A percentile compares a stretch with the other conserved stretches of the same genome.
phyloP scores from a whole-genome alignment of 331 rosid genomes.

The Malus hybrid region DNA sequence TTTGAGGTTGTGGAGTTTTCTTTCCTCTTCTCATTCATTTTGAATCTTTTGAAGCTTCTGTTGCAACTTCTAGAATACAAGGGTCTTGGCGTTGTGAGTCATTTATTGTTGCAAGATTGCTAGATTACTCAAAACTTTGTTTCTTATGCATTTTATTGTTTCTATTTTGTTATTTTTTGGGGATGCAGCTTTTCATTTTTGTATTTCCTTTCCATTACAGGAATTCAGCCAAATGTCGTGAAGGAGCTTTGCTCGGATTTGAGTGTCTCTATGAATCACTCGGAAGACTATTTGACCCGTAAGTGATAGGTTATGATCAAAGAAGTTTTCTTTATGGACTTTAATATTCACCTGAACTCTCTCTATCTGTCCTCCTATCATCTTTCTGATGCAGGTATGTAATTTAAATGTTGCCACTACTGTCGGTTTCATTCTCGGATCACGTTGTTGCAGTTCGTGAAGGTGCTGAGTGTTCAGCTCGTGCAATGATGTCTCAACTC shows the following conservation, averaged over 20 bases:
- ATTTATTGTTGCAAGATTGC: background rate
- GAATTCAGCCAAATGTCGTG: constrained; percentile 87
- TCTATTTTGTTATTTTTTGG: background rate
- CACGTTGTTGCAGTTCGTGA: constrained; percentile 95
- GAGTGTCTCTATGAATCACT: constrained; percentile 97
- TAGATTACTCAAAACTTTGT: background rate
- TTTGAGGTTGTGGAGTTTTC: background rate
- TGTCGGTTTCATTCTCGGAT: constrained; percentile 90
- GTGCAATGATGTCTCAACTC: constrained; percentile 98
- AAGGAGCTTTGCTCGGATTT: constrained; percentile 91
- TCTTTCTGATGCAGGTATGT: constrained; percentile 61
- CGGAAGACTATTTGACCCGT: constrained; percentile 93
- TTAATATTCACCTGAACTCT: background rate
- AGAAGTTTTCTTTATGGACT: background rate
- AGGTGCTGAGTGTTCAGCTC: constrained; percentile 94
- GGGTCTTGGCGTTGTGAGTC: background rate
- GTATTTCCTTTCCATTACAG: constrained; percentile 33
- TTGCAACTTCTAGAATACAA: background rate
- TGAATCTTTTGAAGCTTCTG: background rate
- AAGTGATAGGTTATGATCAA: constrained; percentile 14
- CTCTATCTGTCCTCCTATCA: background rate
- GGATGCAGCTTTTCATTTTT: background rate
- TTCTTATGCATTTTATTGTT: background rate
- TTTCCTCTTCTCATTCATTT: background rate
- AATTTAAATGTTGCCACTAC: constrained; percentile 84